These are phyloP conservation scores for Tolypocladium endophyticum DNA, from an alignment of 2,329 filamentous ascomycete species.

Conservation along the genomic window DNA sequence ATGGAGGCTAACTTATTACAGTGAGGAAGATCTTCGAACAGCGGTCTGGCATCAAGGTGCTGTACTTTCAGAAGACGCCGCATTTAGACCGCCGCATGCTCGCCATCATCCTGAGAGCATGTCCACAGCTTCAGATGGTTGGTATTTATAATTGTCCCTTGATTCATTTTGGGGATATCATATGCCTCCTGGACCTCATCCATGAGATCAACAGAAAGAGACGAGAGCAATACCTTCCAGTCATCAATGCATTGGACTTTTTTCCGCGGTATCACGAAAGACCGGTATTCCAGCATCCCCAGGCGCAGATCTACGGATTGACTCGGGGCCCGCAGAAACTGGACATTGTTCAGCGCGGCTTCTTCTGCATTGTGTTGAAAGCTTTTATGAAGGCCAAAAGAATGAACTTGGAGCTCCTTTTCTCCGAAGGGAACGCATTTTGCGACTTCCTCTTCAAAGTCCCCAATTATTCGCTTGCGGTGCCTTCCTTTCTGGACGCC, in stretches of 20 bases:
- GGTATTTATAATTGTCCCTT: slow-evolving; percentile 27
- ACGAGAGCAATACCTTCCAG: background rate
- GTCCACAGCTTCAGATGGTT: slow-evolving; percentile 19
- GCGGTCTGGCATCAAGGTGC: slow-evolving; percentile 8
- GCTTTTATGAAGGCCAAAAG: slow-evolving; percentile 20
- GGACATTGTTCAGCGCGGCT: slow-evolving; percentile 20
- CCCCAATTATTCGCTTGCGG: slow-evolving; percentile 16
- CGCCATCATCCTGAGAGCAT: slow-evolving; percentile 22
- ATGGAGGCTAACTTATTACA: slow-evolving; percentile 9
- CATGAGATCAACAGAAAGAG: slow-evolving; percentile 21
- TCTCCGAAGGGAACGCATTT: slow-evolving; percentile 18
- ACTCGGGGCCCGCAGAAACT: slow-evolving; percentile 12
- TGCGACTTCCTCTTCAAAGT: slow-evolving; percentile 16
- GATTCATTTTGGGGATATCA: slow-evolving; percentile 23
- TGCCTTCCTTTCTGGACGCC: slow-evolving; percentile 21
- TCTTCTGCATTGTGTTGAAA: slow-evolving; percentile 21
- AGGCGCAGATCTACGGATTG: slow-evolving; percentile 16
- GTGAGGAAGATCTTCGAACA: slow-evolving; percentile 13
- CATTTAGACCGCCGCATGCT: slow-evolving; percentile 22
- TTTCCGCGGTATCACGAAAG: slow-evolving; percentile 21
- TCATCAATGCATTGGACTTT: slow-evolving; percentile 20
- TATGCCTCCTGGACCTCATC: slow-evolving; percentile 23
- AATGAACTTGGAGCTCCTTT: slow-evolving; percentile 18
- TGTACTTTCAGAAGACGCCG: slow-evolving; percentile 19
- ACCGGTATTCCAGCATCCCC: slow-evolving; percentile 6